A percentile compares a stretch with the other conserved stretches of the same genome.
These are phyloP conservation scores for Aspergillus melleus DNA, from an alignment of 2,329 filamentous ascomycete genomes.

Conservation along the genomic window DNA sequence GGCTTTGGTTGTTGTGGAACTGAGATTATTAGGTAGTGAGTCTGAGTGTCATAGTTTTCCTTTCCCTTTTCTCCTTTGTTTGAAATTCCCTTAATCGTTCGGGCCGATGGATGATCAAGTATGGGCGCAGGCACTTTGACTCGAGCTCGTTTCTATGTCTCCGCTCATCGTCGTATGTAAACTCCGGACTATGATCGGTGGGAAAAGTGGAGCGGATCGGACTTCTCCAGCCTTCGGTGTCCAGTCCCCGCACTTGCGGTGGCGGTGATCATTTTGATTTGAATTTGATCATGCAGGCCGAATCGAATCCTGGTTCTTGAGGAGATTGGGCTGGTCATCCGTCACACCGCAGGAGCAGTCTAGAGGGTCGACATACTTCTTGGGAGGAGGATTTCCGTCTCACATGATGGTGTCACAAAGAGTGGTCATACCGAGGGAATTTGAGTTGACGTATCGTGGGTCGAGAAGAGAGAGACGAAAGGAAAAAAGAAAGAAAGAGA, in stretches of 20 bases:
- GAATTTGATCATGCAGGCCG: not conserved
- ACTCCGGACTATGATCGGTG: no score
- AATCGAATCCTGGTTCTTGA: not conserved
- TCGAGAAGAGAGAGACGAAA: not conserved
- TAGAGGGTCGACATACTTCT: not conserved
- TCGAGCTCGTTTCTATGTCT: no score
- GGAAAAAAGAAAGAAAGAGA: not conserved
- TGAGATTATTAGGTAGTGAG: no score
- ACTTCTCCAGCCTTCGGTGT: not conserved
- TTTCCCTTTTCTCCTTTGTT: no score
- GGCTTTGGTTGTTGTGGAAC: not conserved
- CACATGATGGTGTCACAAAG: conserved; percentile 23
- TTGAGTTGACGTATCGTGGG: not conserved
- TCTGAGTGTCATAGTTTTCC: no score
- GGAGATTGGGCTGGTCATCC: not conserved
- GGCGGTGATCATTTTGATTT: not conserved
- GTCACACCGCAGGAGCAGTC: not conserved
- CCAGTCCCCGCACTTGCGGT: not conserved
- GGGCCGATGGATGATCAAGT: no score
- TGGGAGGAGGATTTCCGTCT: not conserved
- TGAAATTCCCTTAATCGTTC: no score
- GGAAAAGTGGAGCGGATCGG: not conserved
- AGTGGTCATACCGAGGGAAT: conserved; percentile 10
- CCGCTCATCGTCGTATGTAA: no score
- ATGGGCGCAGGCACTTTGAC: no score